These are phyloP conservation scores for Dichotomocladium elegans DNA, from an alignment of 371 early-diverging fungal genomes.

Conservation along the genomic window DNA sequence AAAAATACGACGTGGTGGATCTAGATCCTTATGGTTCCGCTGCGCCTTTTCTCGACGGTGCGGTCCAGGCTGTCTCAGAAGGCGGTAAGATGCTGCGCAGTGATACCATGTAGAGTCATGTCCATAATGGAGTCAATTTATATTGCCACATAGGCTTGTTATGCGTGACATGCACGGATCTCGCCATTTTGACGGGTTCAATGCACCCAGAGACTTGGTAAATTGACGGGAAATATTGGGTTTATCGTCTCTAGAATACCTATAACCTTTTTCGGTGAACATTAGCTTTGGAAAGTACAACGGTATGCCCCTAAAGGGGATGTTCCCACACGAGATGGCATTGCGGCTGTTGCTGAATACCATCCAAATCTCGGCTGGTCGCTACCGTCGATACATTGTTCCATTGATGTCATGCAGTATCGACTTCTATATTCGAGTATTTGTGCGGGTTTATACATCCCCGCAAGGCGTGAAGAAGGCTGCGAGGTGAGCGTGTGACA, in stretches of 20 bases:
- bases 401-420: conserved; percentile 95
- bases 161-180: conserved; percentile 99
- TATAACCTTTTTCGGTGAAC: too few relatives aligned
- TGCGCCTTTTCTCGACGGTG: conserved; percentile 95
- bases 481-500: conserved; percentile 54
- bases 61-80: conserved; percentile 90
- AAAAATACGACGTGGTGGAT: conserved; percentile 84
- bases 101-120: not conserved
- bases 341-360: conserved; percentile 91
- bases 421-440: conserved; percentile 99
- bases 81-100: conserved; percentile 71
- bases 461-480: conserved; percentile 72
- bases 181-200: conserved; percentile 93
- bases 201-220: conserved; percentile 91
- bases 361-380: conserved; percentile 84
- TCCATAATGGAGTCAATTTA: not conserved
- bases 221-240: not conserved
- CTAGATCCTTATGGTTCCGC: conserved; percentile 99
- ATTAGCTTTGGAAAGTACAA: conserved; percentile 94
- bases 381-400: conserved; percentile 83
- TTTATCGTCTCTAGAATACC: not conserved
- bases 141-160: conserved; percentile 62
- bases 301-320: conserved; percentile 81
- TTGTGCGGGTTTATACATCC: conserved; percentile 91
- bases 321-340: conserved; percentile 81